A percentile compares a stretch with the other conserved stretches of the same genome.
phyloP scores from a whole-genome alignment of 2,329 filamentous ascomycete species.

The Aspergillus fumigatiaffinis region DNA sequence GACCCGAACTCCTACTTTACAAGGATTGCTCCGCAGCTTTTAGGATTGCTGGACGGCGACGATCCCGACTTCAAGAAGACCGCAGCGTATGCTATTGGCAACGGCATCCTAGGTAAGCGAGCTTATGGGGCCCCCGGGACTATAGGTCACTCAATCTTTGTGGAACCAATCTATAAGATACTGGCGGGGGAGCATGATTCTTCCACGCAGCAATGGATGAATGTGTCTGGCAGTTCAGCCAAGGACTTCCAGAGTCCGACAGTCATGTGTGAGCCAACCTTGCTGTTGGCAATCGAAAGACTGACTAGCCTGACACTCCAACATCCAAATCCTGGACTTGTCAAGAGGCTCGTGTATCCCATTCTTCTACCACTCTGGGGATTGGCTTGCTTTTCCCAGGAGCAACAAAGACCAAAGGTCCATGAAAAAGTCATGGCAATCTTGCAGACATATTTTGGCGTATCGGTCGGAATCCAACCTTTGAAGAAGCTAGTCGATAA shows the following conservation, averaged over 20 bases:
- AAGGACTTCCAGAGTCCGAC: slow-evolving; percentile 5
- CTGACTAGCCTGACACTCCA: slow-evolving; percentile 35
- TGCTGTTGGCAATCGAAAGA: slow-evolving; percentile 32
- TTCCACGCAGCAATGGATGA: slow-evolving; percentile 26
- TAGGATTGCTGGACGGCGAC: slow-evolving; percentile 38
- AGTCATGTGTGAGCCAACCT: slow-evolving; percentile 23
- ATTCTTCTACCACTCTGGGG: slow-evolving; percentile 42
- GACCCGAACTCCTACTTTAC: slow-evolving; percentile 34
- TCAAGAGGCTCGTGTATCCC: slow-evolving; percentile 39
- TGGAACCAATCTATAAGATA: slow-evolving; percentile 37
- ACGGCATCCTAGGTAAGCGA: slow-evolving; percentile 41
- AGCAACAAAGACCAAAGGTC: slow-evolving; percentile 21
- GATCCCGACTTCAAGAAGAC: slow-evolving; percentile 39
- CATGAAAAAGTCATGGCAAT: slow-evolving; percentile 30
- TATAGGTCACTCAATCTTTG: slow-evolving; percentile 40
- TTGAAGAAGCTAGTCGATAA: slow-evolving; percentile 39
- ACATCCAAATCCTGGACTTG: slow-evolving; percentile 42
- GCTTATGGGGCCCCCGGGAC: slow-evolving; percentile 37
- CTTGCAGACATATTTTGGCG: slow-evolving; percentile 39
- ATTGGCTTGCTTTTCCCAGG: slow-evolving; percentile 34
- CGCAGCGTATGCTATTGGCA: slow-evolving; percentile 42
- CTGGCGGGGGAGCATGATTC: slow-evolving; percentile 31
- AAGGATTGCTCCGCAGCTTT: slow-evolving; percentile 38
- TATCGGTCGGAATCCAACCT: slow-evolving; percentile 34
- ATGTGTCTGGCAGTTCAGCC: not conserved